phyloP scores from a whole-genome alignment of 495 filamentous ascomycete genomes.

The Sordaria brevicollis region DNA sequence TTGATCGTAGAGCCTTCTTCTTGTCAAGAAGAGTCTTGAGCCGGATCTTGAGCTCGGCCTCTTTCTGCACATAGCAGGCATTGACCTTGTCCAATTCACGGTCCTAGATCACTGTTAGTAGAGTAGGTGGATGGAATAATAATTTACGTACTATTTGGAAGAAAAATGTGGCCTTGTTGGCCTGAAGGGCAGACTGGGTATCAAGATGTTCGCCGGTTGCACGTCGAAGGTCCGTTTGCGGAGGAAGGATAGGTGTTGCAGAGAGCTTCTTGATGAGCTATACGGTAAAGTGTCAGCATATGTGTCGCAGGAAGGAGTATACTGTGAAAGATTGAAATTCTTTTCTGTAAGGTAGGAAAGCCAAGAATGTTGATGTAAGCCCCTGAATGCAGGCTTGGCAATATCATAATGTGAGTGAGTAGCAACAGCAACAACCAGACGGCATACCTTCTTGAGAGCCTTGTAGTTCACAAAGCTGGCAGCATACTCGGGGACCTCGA shows the following conservation, averaged over 20 bases:
- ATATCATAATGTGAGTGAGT: neutral
- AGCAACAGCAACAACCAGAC: neutral
- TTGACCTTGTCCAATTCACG: conserved; percentile 98
- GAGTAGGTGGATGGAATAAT: neutral
- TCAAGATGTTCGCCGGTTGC: conserved; percentile 39
- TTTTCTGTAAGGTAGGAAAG: neutral
- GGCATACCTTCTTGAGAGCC: conserved; percentile 84
- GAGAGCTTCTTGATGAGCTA: conserved; percentile 98
- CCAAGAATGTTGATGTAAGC: neutral
- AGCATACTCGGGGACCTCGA: conserved; percentile 98
- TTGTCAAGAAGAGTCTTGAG: conserved; percentile 88
- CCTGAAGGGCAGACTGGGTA: conserved; percentile 84
- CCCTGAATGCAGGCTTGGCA: neutral
- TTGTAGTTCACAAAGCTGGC: conserved; percentile 99
- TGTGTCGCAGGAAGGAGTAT: neutral
- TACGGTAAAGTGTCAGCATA: conserved; percentile 16
- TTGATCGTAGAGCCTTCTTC: conserved; percentile 76
- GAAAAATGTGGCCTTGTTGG: conserved; percentile 97
- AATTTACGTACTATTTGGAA: conserved; percentile 69
- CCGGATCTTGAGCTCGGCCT: conserved; percentile 92
- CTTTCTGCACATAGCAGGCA: conserved; percentile 93
- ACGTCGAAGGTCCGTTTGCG: conserved; percentile 54
- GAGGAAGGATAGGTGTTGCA: conserved; percentile 70
- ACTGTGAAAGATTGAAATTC: neutral
- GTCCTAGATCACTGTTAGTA: conserved; percentile 50